A percentile compares a stretch with the other conserved stretches of the same genome.
Conservation (phyloP, 2,329 filamentous ascomycete genomes). For the Ophiocordyceps sinensis region DNA sequence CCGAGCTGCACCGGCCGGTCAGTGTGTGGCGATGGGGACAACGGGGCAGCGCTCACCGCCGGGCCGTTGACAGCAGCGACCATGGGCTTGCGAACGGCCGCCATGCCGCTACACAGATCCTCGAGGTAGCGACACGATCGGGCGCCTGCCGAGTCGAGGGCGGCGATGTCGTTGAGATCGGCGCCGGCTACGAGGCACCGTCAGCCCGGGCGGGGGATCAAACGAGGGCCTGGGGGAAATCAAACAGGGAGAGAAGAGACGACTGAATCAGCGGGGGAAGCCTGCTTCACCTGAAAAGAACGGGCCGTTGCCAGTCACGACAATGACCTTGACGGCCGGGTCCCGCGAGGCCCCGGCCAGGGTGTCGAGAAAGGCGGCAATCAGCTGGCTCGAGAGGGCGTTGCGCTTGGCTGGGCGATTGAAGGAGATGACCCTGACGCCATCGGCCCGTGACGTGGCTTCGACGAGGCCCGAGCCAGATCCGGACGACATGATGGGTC, state of each 20-base stretch:
- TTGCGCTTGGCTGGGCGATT: conserved; percentile 43
- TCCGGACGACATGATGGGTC: conserved; percentile 4
- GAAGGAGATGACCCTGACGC: conserved; percentile 32
- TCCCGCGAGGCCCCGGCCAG: conserved; percentile 10
- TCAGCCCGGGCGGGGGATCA: background rate
- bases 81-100: conserved; percentile 26
- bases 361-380: conserved; percentile 24
- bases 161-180: conserved; percentile 21
- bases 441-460: conserved; percentile 9
- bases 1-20: conserved; percentile 21
- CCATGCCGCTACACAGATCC: conserved; percentile 23
- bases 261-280: background rate
- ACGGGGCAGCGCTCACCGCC: conserved; percentile 24
- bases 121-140: conserved; percentile 20
- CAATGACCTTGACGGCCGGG: conserved; percentile 16
- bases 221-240: no score
- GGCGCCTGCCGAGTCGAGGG: conserved; percentile 16
- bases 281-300: conserved; percentile 9
- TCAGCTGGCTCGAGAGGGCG: conserved; percentile 38
- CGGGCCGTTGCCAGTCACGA: conserved; percentile 20
- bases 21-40: conserved; percentile 9
- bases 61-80: conserved; percentile 34
- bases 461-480: conserved; percentile 6
- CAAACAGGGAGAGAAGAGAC: background rate
- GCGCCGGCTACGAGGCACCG: conserved; percentile 15